Evolutionary conservation across 2,329 filamentous ascomycete species (phyloP).

Genomic region (Beauveria sp.): DNA sequence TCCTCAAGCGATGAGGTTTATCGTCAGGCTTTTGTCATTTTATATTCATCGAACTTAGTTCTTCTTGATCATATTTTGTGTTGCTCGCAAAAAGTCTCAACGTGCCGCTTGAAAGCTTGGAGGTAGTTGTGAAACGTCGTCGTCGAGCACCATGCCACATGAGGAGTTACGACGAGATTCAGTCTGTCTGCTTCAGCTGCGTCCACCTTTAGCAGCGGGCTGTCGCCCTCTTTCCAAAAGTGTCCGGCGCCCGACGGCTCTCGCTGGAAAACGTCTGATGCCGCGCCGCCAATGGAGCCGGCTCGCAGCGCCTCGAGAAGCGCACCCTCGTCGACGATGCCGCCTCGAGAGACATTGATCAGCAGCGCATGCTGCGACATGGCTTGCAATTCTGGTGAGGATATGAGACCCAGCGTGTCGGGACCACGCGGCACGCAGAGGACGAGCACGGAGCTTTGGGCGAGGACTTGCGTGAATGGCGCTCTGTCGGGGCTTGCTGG

Average conservation of each 20-base stretch:
- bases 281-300: slow-evolving; percentile 26
- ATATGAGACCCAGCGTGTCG: slow-evolving; percentile 17
- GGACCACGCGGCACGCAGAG: slow-evolving; percentile 18
- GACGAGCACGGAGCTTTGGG: slow-evolving; percentile 18
- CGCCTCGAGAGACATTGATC: slow-evolving; percentile 25
- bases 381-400: slow-evolving; percentile 11
- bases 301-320: slow-evolving; percentile 23
- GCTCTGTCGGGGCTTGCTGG: slow-evolving; percentile 2
- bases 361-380: slow-evolving; percentile 19
- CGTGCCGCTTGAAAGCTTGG: slow-evolving; percentile 11
- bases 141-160: slow-evolving; percentile 13
- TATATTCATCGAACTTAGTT: background rate
- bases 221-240: slow-evolving; percentile 4
- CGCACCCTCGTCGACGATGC: slow-evolving; percentile 27
- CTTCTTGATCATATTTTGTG: background rate
- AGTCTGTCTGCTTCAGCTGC: background rate
- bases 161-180: slow-evolving; percentile 13
- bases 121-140: slow-evolving; percentile 13
- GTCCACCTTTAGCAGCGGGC: slow-evolving; percentile 1
- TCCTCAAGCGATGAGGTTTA: background rate
- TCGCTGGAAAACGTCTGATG: slow-evolving; percentile 25
- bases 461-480: slow-evolving; percentile 17
- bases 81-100: background rate
- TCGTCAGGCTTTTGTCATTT: background rate
- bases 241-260: slow-evolving; percentile 16